Evolutionary conservation across 352 stramenopile species (phyloP).

Genomic region (Pseudoperonospora humuli): DNA sequence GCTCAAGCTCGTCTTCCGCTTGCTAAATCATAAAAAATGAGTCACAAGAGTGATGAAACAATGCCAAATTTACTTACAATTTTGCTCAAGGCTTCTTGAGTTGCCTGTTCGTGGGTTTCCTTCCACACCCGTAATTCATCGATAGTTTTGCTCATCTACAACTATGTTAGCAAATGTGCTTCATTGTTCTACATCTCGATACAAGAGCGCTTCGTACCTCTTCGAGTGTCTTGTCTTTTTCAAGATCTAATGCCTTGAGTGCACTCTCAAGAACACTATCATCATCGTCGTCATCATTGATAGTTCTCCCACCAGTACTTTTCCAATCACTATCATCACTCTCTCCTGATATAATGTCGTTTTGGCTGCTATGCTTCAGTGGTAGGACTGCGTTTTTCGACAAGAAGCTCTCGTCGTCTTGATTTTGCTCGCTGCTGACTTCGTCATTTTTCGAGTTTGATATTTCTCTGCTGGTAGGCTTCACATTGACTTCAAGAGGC

Average conservation of each 20-base stretch:
- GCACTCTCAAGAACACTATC: constrained; percentile 31
- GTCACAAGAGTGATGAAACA: background rate
- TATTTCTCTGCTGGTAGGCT: background rate
- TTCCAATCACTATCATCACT: constrained; percentile 13
- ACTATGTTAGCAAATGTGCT: background rate
- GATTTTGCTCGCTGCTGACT: background rate
- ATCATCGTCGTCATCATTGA: constrained; percentile 30
- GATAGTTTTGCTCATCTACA: constrained; percentile 42
- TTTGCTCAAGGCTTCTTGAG: constrained; percentile 17
- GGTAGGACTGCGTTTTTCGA: background rate
- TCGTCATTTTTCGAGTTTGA: background rate
- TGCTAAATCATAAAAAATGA: background rate
- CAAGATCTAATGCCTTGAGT: constrained; percentile 26
- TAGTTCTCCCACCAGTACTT: constrained; percentile 1
- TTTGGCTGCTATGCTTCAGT: background rate
- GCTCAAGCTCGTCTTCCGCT: constrained; percentile 1
- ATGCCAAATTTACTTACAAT: constrained; percentile 16
- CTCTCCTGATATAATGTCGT: background rate
- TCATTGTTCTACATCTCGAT: background rate
- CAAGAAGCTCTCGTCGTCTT: background rate
- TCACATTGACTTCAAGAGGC: constrained; percentile 1
- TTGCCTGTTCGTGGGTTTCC: constrained; percentile 20
- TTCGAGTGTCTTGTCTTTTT: constrained; percentile 33
- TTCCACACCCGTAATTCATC: constrained; percentile 34
- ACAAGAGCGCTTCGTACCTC: constrained; percentile 17